Conservation (phyloP, 305 asterid genomes). For the Solanum hybrid region DNA sequence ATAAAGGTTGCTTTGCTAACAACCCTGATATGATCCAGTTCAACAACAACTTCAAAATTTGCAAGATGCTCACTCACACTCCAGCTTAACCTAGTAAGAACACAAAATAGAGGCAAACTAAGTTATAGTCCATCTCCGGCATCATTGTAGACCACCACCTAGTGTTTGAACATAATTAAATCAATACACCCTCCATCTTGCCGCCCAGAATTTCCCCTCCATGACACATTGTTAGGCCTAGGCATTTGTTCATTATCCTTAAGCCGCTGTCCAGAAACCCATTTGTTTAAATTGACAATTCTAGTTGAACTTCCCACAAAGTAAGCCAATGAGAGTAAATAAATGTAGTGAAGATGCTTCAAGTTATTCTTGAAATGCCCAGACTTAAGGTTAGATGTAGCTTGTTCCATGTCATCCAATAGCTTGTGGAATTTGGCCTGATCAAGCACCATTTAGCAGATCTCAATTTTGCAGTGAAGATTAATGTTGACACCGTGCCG, state of each 20-base stretch:
- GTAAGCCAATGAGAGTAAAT: not conserved
- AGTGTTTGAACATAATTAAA: not conserved
- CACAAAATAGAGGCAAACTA: conserved; percentile 62
- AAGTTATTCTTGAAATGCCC: not conserved
- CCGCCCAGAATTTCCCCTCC: not conserved
- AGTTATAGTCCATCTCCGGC: not conserved
- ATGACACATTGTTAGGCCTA: not conserved
- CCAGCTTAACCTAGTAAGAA: conserved; percentile 91
- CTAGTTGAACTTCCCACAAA: no score
- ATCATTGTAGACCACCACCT: not conserved
- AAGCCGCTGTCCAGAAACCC: no score
- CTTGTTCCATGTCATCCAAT: no score
- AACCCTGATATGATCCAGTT: conserved; percentile 60
- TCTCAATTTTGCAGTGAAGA: no score
- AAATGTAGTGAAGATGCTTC: no score
- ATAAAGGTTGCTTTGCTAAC: conserved; percentile 24
- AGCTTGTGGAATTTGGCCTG: no score
- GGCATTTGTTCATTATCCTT: not conserved
- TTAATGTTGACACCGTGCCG: no score
- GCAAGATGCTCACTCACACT: conserved; percentile 73
- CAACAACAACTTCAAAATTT: conserved; percentile 59
- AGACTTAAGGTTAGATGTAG: no score
- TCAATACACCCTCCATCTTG: not conserved
- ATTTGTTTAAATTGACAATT: no score
- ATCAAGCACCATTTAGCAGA: no score